Conservation (phyloP, 768 basidiomycete genomes). For the Naematelia encephala region DNA sequence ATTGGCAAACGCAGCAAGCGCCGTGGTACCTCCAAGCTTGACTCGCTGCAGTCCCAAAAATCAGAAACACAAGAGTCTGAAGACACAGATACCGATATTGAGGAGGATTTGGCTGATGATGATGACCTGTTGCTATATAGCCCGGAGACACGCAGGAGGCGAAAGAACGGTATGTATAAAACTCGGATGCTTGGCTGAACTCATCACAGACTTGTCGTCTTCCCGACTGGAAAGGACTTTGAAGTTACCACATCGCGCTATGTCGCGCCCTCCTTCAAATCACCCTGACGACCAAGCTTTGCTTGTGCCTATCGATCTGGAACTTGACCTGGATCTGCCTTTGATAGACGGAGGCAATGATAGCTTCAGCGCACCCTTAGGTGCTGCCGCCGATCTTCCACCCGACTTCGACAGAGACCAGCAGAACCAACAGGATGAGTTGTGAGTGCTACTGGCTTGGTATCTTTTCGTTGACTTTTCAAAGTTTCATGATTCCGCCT, state of each 20-base stretch:
- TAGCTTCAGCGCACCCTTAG: conserved; percentile 23
- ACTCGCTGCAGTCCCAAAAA: conserved; percentile 17
- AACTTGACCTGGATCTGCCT: conserved; percentile 21
- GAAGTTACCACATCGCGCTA: neutral
- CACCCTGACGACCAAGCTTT: neutral
- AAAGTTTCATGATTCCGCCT: no score
- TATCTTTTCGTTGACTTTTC: no score
- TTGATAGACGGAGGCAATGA: conserved; percentile 10
- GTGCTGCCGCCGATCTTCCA: conserved; percentile 14
- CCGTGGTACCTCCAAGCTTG: conserved; percentile 26
- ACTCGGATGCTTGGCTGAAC: neutral
- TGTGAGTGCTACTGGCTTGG: neutral
- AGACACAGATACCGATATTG: conserved; percentile 7
- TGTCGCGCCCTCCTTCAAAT: neutral
- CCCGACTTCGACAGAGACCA: conserved; percentile 2
- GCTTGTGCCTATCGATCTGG: conserved; percentile 8
- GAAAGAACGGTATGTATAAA: neutral
- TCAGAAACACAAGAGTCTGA: conserved; percentile 18
- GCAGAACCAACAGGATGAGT: neutral
- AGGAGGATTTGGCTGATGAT: conserved; percentile 6
- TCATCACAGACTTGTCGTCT: neutral
- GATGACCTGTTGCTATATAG: neutral
- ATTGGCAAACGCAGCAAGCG: conserved; percentile 14
- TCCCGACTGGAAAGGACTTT: neutral
- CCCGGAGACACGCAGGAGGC: neutral